Evolutionary conservation across 257 asterid species (phyloP), one percentile per base, ranked within the genome.

Genomic region (Mitragyna speciosa): DNA sequence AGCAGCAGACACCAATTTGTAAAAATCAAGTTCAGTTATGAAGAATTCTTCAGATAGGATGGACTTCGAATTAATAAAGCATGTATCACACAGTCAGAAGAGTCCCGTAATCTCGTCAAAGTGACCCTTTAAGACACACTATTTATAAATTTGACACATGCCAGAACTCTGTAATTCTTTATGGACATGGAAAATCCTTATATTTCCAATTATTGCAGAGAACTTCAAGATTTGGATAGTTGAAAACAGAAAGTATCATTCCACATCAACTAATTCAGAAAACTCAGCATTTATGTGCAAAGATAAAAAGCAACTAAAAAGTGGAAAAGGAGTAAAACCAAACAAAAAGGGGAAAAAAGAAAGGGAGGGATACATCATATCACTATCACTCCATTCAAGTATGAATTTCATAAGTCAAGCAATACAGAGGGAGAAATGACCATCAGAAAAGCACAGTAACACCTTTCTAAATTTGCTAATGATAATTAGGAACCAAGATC

Each of bases 221-320:
- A 11, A 54, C 33, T 24, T 15, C 47, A 33, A 74, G n/a, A 16
- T 12, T 48, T 73, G 56, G 68, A 31, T 36, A 33, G 41, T 36
- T 36, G 41, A 36, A 36, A 36, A 36, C 4, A 1, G 4, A 36
- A 36, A 36, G 41, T 31, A 72, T 16, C 8, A 36, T 72, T 24
- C 26, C 64, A 49, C 26, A 49, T 28, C 33, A 48, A 64, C 70
- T 28, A 64, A 64, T 64, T 41, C 70, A 72, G 76, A 48, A 72
- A 48, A 72, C n/a, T 26, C 63, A 45, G 51, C 7, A 19, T 72
- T 48, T 26, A 15, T 10, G 24, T 26, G 41, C 59, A 72, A 14
- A 15, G 41, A 36, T 4, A 36, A 36, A 36, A 36, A 36, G 41
- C 56, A 70, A 70, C 15, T 51, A 22, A 41, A 41, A 70, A 12